Percentiles rank a stretch among this genome's conserved stretches.
Evolutionary conservation across 257 asterid species (phyloP).

Genomic region (Perilla frutescens): DNA sequence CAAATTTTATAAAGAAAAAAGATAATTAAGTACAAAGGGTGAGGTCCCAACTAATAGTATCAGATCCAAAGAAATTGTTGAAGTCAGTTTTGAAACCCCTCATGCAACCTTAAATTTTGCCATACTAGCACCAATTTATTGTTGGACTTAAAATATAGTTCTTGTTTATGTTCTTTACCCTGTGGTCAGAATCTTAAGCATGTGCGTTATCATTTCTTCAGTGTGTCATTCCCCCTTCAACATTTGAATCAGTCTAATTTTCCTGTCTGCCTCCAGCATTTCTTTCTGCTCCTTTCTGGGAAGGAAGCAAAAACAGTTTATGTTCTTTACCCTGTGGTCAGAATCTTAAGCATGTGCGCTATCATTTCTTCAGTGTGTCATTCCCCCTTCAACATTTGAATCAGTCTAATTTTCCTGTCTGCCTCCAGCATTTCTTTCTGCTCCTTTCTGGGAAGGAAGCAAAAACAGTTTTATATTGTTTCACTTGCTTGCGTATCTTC

Average conservation of each 20-base stretch:
- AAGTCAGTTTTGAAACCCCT: not conserved
- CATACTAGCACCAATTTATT: not conserved
- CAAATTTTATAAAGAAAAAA: not conserved
- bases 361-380: not conserved
- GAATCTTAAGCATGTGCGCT: conserved; percentile 11
- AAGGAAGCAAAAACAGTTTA: not conserved
- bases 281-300: conserved; percentile 4
- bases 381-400: conserved; percentile 6
- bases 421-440: not conserved
- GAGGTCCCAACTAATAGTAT: conserved; percentile 4
- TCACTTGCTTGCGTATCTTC: conserved; percentile 4
- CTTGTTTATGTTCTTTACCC: conserved; percentile 3
- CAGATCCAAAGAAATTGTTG: not conserved
- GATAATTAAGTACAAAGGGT: not conserved
- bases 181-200: conserved; percentile 7
- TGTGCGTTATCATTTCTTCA: conserved; percentile 9
- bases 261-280: not conserved
- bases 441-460: conserved; percentile 7
- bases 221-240: not conserved
- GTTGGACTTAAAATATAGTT: not conserved
- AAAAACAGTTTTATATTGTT: not conserved
- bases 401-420: not conserved
- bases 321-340: not conserved
- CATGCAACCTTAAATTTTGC: not conserved
- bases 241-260: conserved; percentile 8